Evolutionary conservation across 345 rosid species (phyloP), one percentile per base, ranked within the genome.

Genomic region (Theobroma cacao): DNA sequence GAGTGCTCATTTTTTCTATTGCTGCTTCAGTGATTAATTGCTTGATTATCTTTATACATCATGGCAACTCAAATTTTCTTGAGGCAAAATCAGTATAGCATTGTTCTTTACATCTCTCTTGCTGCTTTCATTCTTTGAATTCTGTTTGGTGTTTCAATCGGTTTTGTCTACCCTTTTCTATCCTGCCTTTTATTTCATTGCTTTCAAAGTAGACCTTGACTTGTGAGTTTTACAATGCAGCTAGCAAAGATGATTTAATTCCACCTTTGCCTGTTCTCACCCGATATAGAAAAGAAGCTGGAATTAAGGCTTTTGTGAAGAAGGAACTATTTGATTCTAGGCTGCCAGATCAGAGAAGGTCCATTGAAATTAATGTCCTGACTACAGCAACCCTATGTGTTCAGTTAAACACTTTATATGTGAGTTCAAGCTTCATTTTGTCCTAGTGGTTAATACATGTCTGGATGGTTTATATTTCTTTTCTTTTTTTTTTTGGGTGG

Each of bases 191-290:
- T 59, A 28, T 77, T 81, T 15, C 17, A 66, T 66, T 78, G 43
- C 70, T 68, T 76, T 11, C 72, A 43, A 60, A 20, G 18, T 64
- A 48, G 48, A 76, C 50, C 36, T 47, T 79, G 60, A 80, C 31
- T 47, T 78, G 24, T 80, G 74, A 67, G 70, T 72, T 85, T 83
- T 40, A 30, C 36, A 73, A 70, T 85, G 82, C 90, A 96, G 99
- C 88, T 33, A 89, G 86, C 88, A 96, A 92, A 83, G 99, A 92
- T 77, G 99, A 96, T 84, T 80, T 96, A 73, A 80, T 96, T 76
- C 98, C 99, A 78, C 97, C 99, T 67, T 92, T 89, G 82, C 99
- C 99, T 72, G 85, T 92, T 81, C 97, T 96, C 78, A 93, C 99
- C 7, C 88, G 99, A 82, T 89, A 88, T 90, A 91, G 67, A 84